These are phyloP conservation scores for Daedaleopsis sinensis DNA, from an alignment of 768 basidiomycete species.

Conservation along the genomic window DNA sequence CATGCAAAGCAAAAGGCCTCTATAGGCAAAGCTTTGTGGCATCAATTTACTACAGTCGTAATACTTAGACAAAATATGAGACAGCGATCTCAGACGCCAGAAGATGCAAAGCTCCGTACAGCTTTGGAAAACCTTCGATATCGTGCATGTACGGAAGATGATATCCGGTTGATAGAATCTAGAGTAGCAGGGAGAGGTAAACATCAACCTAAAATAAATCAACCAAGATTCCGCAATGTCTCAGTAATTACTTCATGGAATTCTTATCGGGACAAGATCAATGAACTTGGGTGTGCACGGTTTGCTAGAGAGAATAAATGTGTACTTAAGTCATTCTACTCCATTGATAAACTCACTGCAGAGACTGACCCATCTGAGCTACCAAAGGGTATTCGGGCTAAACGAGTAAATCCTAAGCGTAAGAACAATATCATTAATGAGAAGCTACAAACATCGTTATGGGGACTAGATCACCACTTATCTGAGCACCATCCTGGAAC, in stretches of 20 bases:
- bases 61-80: conserved; percentile 17
- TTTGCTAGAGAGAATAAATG: conserved; percentile 39
- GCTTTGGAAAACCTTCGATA: conserved; percentile 20
- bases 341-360: too few species aligned
- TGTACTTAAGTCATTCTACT: conserved; percentile 7
- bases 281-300: conserved; percentile 31
- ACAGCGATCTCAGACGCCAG: conserved; percentile 16
- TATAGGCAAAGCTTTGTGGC: conserved; percentile 23
- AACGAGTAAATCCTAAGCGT: too few species aligned
- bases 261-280: conserved; percentile 40
- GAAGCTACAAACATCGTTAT: too few species aligned
- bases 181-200: not conserved
- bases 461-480: too few species aligned
- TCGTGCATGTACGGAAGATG: too few species aligned
- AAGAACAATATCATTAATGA: too few species aligned
- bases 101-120: conserved; percentile 33
- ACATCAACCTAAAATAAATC: conserved; percentile 10
- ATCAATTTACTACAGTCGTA: conserved; percentile 21
- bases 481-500: too few species aligned
- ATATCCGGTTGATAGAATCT: too few species aligned
- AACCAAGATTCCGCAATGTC: conserved; percentile 33
- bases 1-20: not conserved
- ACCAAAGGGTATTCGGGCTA: too few species aligned
- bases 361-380: too few species aligned
- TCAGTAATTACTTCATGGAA: conserved; percentile 44